Evolutionary conservation across 2,329 filamentous ascomycete genomes (phyloP), one percentile per base, ranked within the genome.

Genomic region (Aureobasidium uvarum): DNA sequence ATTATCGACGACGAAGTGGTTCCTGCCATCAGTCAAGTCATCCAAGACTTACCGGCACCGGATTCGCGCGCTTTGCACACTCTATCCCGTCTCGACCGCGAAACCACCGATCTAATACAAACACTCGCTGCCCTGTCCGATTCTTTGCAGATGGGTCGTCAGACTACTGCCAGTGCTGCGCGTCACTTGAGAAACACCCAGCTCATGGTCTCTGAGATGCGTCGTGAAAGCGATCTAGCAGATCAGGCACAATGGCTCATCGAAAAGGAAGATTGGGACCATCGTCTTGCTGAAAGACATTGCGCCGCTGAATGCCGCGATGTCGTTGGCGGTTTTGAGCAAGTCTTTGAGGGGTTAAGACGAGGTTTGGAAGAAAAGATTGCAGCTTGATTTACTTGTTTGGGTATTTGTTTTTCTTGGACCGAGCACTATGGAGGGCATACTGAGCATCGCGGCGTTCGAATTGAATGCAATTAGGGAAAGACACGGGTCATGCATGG

Each of bases 321-420:
- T 67, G 93, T 99, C 1, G 88, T 97, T 39, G 89, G 89, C 52
- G 95, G 95, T 0, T 98, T 99, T 73, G 94, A 97, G 76, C 89
- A 92, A 74, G 88, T 94, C 1, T 97, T 92, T 78, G 89, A 93
- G 66, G 85, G 86, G 65, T 95, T 93, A 90, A 86, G 93, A 74
- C 33, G 41, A 33, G 65, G 65, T 1, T 36, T 66, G 56, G 65
- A 66, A 45, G 58, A 63, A 14, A 66, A 55, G 28, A 41, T 58
- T 43, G 50, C 65, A 14, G 58, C 58, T 39, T 66, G 39, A 66
- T 56, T 38, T n/a, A 8, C 14, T 28, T 58, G 16, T 43, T 62
- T 25, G 45, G 33, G 20, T 51, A 51, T 62, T 13, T 62, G 33
- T 62, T 62, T 59, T 51, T 10, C 25, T 62, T 39, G 36, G 48